A percentile compares a stretch with the other conserved stretches of the same genome.
phyloP scores from a whole-genome alignment of 2,329 filamentous ascomycete genomes.

The Myriosclerotinia curreyana region DNA sequence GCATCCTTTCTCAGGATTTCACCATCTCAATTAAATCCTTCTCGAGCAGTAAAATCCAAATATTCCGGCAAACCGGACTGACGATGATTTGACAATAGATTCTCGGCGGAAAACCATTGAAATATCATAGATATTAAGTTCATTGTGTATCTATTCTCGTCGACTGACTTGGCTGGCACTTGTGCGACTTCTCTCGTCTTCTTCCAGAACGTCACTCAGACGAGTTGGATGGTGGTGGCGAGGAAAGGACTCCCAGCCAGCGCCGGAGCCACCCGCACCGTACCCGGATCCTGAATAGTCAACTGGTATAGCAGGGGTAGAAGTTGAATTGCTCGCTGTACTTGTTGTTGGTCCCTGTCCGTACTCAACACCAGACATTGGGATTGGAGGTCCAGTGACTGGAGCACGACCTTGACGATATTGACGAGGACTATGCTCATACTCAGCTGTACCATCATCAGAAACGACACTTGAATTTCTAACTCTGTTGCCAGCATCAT shows the following conservation, averaged over 20 bases:
- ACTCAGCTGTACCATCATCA: slow-evolving; percentile 55
- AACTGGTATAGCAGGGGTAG: slow-evolving; percentile 37
- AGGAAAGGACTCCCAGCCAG: slow-evolving; percentile 73
- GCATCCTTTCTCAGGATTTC: slow-evolving; percentile 8
- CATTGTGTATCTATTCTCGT: slow-evolving; percentile 24
- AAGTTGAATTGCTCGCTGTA: slow-evolving; percentile 20
- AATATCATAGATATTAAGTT: background rate
- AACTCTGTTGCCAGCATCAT: slow-evolving; percentile 60
- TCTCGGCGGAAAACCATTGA: background rate
- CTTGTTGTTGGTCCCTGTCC: slow-evolving; percentile 30
- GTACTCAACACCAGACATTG: slow-evolving; percentile 34
- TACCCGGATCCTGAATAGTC: slow-evolving; percentile 69
- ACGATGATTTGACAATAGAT: background rate
- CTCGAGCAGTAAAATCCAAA: background rate
- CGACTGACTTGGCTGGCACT: slow-evolving; percentile 47
- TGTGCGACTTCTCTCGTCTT: slow-evolving; percentile 76
- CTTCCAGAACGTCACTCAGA: slow-evolving; percentile 83
- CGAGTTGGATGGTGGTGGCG: slow-evolving; percentile 85
- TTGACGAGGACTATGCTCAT: slow-evolving; percentile 46
- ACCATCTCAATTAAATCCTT: background rate
- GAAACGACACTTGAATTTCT: slow-evolving; percentile 46
- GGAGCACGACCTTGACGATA: slow-evolving; percentile 31
- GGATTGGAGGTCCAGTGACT: slow-evolving; percentile 29
- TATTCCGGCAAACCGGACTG: background rate
- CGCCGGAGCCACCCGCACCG: slow-evolving; percentile 52